These are phyloP conservation scores for Cadophora malorum DNA, from an alignment of 2,329 filamentous ascomycete species.

Conservation along the genomic window DNA sequence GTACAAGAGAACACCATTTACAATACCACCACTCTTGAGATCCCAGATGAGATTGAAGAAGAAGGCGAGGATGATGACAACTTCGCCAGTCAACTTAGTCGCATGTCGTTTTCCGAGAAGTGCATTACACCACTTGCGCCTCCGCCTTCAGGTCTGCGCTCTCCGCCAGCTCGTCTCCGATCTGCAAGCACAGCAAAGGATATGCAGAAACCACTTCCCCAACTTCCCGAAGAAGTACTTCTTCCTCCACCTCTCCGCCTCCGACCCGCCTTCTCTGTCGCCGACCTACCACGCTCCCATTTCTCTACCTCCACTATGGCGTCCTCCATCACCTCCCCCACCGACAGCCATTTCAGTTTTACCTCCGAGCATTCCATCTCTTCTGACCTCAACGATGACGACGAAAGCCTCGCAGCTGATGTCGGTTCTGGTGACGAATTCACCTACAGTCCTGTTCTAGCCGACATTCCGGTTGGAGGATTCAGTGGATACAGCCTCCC, in stretches of 20 bases:
- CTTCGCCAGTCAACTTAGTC: slow-evolving; percentile 55
- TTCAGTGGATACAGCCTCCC: slow-evolving; percentile 26
- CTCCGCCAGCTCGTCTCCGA: slow-evolving; percentile 25
- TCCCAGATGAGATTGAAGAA: slow-evolving; percentile 56
- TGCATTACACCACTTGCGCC: slow-evolving; percentile 41
- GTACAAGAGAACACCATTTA: slow-evolving; percentile 43
- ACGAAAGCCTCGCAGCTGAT: slow-evolving; percentile 37
- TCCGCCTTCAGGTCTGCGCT: slow-evolving; percentile 32
- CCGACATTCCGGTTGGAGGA: slow-evolving; percentile 18
- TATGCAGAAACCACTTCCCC: slow-evolving; percentile 41
- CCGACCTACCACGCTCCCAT: slow-evolving; percentile 40
- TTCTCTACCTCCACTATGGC: slow-evolving; percentile 44
- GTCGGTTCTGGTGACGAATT: slow-evolving; percentile 39
- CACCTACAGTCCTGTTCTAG: slow-evolving; percentile 25
- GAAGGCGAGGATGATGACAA: slow-evolving; percentile 65
- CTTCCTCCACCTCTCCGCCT: slow-evolving; percentile 34
- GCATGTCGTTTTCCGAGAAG: slow-evolving; percentile 33
- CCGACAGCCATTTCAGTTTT: slow-evolving; percentile 39
- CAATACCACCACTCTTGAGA: slow-evolving; percentile 46
- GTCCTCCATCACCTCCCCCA: slow-evolving; percentile 38
- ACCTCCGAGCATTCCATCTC: slow-evolving; percentile 31
- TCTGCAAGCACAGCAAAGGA: slow-evolving; percentile 24
- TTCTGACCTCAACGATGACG: slow-evolving; percentile 35
- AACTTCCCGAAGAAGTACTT: slow-evolving; percentile 36
- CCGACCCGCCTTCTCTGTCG: slow-evolving; percentile 28